Evolutionary conservation across 345 rosid genomes (phyloP), one percentile per base, ranked within the genome.

Genomic region (Carallia brachiata): DNA sequence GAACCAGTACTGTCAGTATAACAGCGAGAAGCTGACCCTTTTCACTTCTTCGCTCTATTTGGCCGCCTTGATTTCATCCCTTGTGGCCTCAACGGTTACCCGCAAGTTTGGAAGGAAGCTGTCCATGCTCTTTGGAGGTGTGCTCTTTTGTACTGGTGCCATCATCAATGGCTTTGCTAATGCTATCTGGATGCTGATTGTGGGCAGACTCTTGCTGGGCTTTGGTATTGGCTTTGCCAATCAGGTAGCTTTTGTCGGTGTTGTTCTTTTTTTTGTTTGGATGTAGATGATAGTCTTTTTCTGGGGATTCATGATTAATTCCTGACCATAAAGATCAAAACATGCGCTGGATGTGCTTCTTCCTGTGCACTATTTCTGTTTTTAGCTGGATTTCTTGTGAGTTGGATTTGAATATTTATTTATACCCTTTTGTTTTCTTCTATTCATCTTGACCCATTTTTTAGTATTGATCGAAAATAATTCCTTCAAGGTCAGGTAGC

Each of bases 221-320:
- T 92, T 96, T 32, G 99, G 99, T 50, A 85, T 96, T 57, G 99
- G 99, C 16, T 96, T 96, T 63, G 97, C 99, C 61, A 96, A 92
- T 78, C 99, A 96, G 99, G 99, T 96, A 70, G 63, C 53, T 4
- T 67, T n/a, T 3, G 17, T 55, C 31, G 30, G n/a, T 40, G 30
- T 36, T 7, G 59, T 4, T 7, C 7, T 39, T 36, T 28, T n/a
- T 17, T 71, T 65, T 55, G 37, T 18, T 19, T 23, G 30, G 58
- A 54, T 6, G 28, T 19, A n/a, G 58, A 19, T n/a, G 59, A 7
- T 54, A 19, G 3, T 7, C 59, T 6, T 6, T 36, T 37, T 57
- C 1, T 31, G 19, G 36, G 31, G 37, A 10, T 40, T 17, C 52
- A 4, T 65, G 34, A 1, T n/a, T 61, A 7, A n/a, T 61, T 61